These are phyloP conservation scores for Wickerhamiella nectarea DNA, from an alignment of 805 yeast species.

Conservation along the genomic window DNA sequence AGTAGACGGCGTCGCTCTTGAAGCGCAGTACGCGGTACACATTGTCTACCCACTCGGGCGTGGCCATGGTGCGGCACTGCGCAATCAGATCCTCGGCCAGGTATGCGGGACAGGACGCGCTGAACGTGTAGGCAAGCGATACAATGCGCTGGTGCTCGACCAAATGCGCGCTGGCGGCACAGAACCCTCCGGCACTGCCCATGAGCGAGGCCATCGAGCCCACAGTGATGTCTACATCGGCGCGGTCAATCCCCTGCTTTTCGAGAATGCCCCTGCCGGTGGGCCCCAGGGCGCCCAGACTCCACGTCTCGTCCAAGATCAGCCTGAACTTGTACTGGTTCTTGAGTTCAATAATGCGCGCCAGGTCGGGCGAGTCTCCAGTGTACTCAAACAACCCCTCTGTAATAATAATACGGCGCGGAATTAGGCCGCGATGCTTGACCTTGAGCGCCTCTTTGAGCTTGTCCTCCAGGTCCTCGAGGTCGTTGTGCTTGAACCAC, in stretches of 20 bases:
- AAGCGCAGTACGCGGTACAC: constrained; percentile 14
- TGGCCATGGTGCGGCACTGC: constrained; percentile 21
- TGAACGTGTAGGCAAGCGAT: constrained; percentile 79
- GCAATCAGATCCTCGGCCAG: constrained; percentile 36
- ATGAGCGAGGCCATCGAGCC: constrained; percentile 75
- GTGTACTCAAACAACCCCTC: constrained; percentile 75
- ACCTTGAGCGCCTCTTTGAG: constrained; percentile 44
- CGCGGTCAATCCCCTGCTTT: constrained; percentile 50
- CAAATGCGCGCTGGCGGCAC: constrained; percentile 74
- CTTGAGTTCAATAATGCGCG: constrained; percentile 57
- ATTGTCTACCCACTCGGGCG: constrained; percentile 23
- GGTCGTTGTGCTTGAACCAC: constrained; percentile 72
- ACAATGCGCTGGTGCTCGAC: constrained; percentile 85
- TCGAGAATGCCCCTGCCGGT: constrained; percentile 82
- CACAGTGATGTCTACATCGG: constrained; percentile 66
- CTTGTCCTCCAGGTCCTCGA: constrained; percentile 63
- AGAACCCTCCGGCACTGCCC: constrained; percentile 86
- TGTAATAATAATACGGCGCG: constrained; percentile 79
- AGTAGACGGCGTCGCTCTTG: constrained; percentile 15
- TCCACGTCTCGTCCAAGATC: constrained; percentile 73
- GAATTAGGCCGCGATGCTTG: constrained; percentile 54
- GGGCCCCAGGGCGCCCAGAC: constrained; percentile 74
- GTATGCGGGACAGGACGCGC: constrained; percentile 90
- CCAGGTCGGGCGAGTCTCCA: constrained; percentile 69
- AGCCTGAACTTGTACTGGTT: constrained; percentile 72